Base-by-base conservation (phyloP, 192 early-diverging fungal genomes). In the Backusella parvicylindrica region DNA sequence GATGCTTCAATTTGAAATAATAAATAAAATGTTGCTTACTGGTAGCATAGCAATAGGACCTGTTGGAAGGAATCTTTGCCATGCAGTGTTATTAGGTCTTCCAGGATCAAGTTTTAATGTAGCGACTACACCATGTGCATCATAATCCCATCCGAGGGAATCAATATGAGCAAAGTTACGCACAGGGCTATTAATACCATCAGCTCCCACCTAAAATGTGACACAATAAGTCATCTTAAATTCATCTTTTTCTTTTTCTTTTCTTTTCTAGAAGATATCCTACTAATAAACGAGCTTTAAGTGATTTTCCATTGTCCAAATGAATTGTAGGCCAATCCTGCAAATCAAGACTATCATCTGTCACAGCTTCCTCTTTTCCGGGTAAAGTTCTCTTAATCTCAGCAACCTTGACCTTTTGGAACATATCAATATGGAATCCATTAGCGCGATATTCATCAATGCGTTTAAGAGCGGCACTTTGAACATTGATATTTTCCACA, bases 41-140 rank as follows among this genome's bases (percentile, higher is more conserved):
- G 98, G 98, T 41, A 99, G 85, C 79, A 97, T 84, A 6, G 96
- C 96, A 53, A 99, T 89, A 0, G 98, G 96, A 2, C 98, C 98
- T 0, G 93, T 92, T 5, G 97, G 97, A 38, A 99, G 85, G 77
- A 98, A 99, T 66, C 97, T 86, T 85, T 99, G 96, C 90, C 93
- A 99, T 5, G 96, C 96, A 0, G 94, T 92, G 28, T 87, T 80
- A 76, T 94, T 89, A 38, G 77, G 73, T 32, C 67, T 50, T 18
- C 13, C 7, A 1, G 63, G 70, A 67, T 91, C 87, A 16, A 95
- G 43, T 53, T 92, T 78, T 30, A 99, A 74, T 13, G 94, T 97
- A 8, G 94, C 96, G 0, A 98, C 97, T 21, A 99, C 78, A 32
- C 95, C 97, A 56, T 91, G 89, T 38, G 95, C 90, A 37, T 83